Evolutionary conservation across 2,329 filamentous ascomycete species (phyloP).

Genomic region (Cordyceps cicadae): DNA sequence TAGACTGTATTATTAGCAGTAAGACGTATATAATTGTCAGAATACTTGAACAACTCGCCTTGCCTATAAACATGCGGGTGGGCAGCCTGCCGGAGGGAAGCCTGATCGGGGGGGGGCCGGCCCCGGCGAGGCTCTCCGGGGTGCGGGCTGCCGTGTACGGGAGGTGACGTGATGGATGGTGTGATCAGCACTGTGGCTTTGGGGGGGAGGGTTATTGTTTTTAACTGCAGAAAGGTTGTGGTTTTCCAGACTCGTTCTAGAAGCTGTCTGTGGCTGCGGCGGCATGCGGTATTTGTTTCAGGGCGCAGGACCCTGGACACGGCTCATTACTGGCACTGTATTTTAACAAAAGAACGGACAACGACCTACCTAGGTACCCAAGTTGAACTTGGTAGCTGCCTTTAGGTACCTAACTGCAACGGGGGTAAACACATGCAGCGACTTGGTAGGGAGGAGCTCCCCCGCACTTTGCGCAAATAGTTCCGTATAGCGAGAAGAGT

Average conservation of each 20-base stretch:
- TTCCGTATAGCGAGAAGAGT: background rate
- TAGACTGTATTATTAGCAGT: slow-evolving; percentile 9
- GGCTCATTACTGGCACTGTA: background rate
- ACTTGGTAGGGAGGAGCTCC: background rate
- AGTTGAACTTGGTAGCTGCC: too few species aligned
- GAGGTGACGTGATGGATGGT: too few species aligned
- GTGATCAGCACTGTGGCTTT: background rate
- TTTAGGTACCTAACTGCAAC: too few species aligned
- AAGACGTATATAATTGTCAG: background rate
- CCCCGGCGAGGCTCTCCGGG: too few species aligned
- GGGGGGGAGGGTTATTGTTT: background rate
- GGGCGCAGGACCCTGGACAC: background rate
- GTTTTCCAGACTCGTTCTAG: background rate
- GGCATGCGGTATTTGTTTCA: background rate
- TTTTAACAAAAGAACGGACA: too few species aligned
- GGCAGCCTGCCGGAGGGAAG: too few species aligned
- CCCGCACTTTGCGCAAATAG: background rate
- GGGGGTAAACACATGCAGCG: background rate
- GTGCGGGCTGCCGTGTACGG: too few species aligned
- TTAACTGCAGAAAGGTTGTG: too few species aligned
- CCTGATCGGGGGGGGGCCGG: too few species aligned
- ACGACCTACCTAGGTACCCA: too few species aligned
- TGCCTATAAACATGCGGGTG: too few species aligned
- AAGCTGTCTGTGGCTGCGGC: background rate
- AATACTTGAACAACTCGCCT: background rate